Base-by-base conservation (phyloP, 257 asterid species). In the Capsicum pubescens region DNA sequence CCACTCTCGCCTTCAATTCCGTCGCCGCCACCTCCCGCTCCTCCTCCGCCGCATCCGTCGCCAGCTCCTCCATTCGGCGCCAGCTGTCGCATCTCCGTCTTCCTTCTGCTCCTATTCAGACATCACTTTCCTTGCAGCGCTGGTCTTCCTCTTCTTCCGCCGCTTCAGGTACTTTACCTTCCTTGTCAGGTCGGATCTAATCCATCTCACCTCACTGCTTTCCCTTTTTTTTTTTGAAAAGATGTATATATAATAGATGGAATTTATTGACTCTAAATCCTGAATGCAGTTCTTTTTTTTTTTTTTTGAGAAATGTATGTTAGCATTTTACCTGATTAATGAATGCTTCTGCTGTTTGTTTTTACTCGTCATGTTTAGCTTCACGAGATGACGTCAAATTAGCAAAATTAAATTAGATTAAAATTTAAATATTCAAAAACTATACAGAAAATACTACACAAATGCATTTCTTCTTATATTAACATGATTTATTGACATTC, bases 1-100 rank as follows among this genome's bases (percentile, higher is more conserved):
- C 72, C 26, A 3, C 76, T 66, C 21, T 58, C 42, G 63, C 82
- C 60, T 72, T 83, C 72, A 83, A 83, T 67, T 72, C 86, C 82
- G 82, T 83, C 74, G 61, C 82, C 66, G 32, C 63, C 13, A 79
- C 86, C 35, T 36, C 76, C 52, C 68, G 44, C 14, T 61, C 83
- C 32, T 39, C 82, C 79, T 46, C 64, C 58, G 72, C n/a, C 57
- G 32, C 32, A 26, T 17, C 82, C 42, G 56, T 48, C 35, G 55
- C 82, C 35, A 68, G 13, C 80, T 56, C 82, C 72, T 44, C 68
- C n/a, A 21, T 52, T 36, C 64, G 67, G 10, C 81, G 80, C 59
- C 71, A 79, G 61, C 56, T 84, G 2, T 39, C 84, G 16, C 58
- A 77, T 79, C 72, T 79, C 79, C 80, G 81, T 54, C 82, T 79